Evolutionary conservation across 1,284 basidiomycete genomes (phyloP).

Genomic region (Irpex rosettiformis): DNA sequence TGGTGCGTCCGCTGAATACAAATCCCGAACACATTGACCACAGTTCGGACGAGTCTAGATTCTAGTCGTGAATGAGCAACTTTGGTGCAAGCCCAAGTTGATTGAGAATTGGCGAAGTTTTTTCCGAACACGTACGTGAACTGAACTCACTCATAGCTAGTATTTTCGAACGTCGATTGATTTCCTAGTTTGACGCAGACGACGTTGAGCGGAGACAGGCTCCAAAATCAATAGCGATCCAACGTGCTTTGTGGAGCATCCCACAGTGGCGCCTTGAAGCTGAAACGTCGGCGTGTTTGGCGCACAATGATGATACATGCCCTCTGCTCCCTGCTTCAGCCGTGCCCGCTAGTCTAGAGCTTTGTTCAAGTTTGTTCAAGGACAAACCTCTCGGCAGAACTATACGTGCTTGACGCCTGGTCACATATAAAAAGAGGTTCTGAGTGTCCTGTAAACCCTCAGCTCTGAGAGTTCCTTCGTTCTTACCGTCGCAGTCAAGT

Average conservation of each 20-base stretch:
- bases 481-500: constrained; percentile 9
- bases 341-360: not conserved
- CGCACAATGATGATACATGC: not conserved
- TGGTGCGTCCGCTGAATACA: not conserved
- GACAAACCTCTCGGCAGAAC: not conserved
- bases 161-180: too few species aligned
- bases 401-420: not conserved
- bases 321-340: not conserved
- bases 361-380: not conserved
- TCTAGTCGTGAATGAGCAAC: too few species aligned
- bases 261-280: not conserved
- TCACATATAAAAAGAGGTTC: not conserved
- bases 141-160: too few species aligned
- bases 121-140: too few species aligned
- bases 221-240: not conserved
- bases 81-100: too few species aligned
- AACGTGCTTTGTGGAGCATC: not conserved
- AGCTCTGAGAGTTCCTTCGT: constrained; percentile 12
- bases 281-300: not conserved
- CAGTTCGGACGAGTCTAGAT: too few species aligned
- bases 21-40: too few species aligned
- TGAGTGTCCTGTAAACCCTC: not conserved
- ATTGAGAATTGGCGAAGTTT: too few species aligned
- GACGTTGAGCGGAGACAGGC: not conserved
- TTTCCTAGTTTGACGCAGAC: too few species aligned